Base-by-base conservation (phyloP, 768 basidiomycete genomes). In the Suillus hirtellus region DNA sequence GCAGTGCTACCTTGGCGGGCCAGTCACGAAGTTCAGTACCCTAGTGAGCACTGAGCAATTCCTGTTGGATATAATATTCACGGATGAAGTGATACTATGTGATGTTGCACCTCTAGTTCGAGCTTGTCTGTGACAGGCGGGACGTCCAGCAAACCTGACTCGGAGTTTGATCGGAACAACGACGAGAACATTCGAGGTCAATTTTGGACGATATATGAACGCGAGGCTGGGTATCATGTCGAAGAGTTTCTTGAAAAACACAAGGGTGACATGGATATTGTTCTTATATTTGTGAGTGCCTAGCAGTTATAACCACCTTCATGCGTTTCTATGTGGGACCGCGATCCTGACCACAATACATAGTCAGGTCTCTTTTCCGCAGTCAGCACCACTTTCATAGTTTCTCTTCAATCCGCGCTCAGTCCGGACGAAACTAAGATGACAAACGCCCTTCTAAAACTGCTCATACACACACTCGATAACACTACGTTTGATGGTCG, bases 311-410 rank as follows among this genome's bases (percentile, higher is more conserved):
- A 11, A 19, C 21, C 42, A 50, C 17, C 49, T 49, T 24, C 24
- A 21, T 8, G 12, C 14, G 2, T 14, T 24, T 2, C 47, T 24
- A 27, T 60, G 21, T 52, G 8, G 27, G 10, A 17, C 17, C 17
- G 50, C 31, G 10, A 31, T 53, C 10, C 52, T 53, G 17, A 53
- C 10, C 52, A 34, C 9, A 8, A 31, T 11, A 11, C 2, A 31
- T 2, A 79, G 78, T 73, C 76, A 40, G 79, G 78, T 72, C 70
- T 80, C n/a, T 80, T 80, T 65, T 77, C 78, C 17, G 74, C 76
- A 5, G 73, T 72, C 2, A 72, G 79, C 19, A 76, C 74, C 5
- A 70, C 78, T 1, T 80, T 79, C 50, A 72, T 76, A 6, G 69
- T 78, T 14, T 75, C 78, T 60, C 75, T 76, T 11, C 76, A 77